phyloP scores from a whole-genome alignment of 495 filamentous ascomycete genomes.

The Friedmanniomyces simplex region DNA sequence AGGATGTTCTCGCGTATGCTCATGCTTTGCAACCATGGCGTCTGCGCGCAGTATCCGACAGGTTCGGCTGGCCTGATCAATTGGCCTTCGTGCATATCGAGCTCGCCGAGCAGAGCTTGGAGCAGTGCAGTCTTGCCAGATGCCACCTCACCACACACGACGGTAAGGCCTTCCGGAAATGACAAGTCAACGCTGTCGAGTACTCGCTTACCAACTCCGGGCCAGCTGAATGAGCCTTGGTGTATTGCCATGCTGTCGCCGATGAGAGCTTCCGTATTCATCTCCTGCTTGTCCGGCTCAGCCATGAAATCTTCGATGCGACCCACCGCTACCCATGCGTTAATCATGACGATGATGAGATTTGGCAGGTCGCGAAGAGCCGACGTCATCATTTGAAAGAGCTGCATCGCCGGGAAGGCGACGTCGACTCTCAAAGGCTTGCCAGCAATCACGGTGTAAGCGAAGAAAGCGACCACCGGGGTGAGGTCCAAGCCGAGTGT shows the following conservation, averaged over 20 bases:
- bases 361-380: conserved; percentile 60
- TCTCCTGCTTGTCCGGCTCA: conserved; percentile 62
- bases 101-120: conserved; percentile 67
- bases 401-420: conserved; percentile 69
- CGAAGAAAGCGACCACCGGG: conserved; percentile 67
- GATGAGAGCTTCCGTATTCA: conserved; percentile 24
- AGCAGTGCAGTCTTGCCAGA: conserved; percentile 73
- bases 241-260: conserved; percentile 42
- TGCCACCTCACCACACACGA: conserved; percentile 62
- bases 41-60: conserved; percentile 73
- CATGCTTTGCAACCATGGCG: conserved; percentile 88
- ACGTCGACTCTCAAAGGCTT: conserved; percentile 59
- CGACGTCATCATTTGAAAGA: conserved; percentile 62
- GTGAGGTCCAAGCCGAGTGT: conserved; percentile 56
- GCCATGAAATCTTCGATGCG: conserved; percentile 75
- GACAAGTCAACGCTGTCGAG: conserved; percentile 51
- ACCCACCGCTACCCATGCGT: conserved; percentile 63
- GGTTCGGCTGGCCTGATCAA: conserved; percentile 52
- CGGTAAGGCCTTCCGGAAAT: conserved; percentile 55
- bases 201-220: conserved; percentile 49
- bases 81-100: conserved; percentile 54
- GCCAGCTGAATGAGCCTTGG: conserved; percentile 67
- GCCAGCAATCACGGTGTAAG: conserved; percentile 59
- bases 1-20: conserved; percentile 78
- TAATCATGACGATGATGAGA: conserved; percentile 59